Evolutionary conservation across 176 grass and related monocot genomes (phyloP).

Genomic region (Bothriochloa decipiens): DNA sequence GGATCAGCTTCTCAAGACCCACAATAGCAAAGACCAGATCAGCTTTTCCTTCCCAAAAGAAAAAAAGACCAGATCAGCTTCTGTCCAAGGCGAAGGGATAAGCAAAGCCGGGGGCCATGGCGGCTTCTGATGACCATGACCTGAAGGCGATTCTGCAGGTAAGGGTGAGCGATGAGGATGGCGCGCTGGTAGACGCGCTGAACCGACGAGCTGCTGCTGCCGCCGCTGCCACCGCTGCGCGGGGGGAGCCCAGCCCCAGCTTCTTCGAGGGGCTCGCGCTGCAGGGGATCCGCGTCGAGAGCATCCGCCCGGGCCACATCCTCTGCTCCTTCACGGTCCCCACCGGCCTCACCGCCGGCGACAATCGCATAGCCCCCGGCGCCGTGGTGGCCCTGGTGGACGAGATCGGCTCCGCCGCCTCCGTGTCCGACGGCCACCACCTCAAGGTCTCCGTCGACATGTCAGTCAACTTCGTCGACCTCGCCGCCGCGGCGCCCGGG

Average conservation of each 20-base stretch:
- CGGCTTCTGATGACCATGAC: not conserved
- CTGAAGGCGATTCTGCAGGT: conserved; percentile 32
- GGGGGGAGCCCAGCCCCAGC: conserved; percentile 32
- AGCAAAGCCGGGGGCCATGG: not conserved
- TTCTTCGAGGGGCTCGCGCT: conserved; percentile 79
- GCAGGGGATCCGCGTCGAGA: conserved; percentile 65
- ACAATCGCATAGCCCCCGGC: conserved; percentile 43
- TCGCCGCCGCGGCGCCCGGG: conserved; percentile 43
- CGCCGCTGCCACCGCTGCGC: not conserved
- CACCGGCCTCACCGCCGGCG: conserved; percentile 49
- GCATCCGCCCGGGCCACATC: conserved; percentile 61
- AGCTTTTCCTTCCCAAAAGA: too few relatives aligned
- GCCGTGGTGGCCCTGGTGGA: conserved; percentile 72
- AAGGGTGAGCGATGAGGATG: conserved; percentile 39
- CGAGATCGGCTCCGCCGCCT: conserved; percentile 52
- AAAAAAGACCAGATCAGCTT: too few relatives aligned
- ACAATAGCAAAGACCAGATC: too few relatives aligned
- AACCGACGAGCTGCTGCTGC: conserved; percentile 31
- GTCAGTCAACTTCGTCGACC: conserved; percentile 63
- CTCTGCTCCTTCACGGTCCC: conserved; percentile 89
- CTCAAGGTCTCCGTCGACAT: conserved; percentile 78
- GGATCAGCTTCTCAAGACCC: too few relatives aligned
- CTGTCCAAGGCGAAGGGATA: too few relatives aligned
- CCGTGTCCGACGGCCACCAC: conserved; percentile 43
- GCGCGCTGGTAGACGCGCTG: conserved; percentile 49